These are phyloP conservation scores for Proliferodiscus dingleyae DNA, from an alignment of 2,329 filamentous ascomycete genomes.

Conservation along the genomic window DNA sequence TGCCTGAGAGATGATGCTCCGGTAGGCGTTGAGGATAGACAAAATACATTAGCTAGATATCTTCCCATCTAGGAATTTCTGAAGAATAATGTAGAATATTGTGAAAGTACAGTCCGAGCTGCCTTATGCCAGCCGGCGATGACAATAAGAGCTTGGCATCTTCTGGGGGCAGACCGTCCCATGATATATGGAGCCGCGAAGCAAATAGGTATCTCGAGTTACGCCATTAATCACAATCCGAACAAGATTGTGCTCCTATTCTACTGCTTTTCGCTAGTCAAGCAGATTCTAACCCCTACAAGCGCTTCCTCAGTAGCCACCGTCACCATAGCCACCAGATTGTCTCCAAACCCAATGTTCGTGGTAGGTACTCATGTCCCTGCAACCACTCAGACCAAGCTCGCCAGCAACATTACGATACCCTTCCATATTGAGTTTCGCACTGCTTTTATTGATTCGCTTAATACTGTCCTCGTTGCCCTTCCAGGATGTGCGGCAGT, in stretches of 20 bases:
- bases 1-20: constrained; percentile 6
- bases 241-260: neutral
- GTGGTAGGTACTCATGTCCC: constrained; percentile 40
- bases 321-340: constrained; percentile 5
- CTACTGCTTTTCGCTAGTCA: neutral
- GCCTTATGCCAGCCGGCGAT: too few relatives aligned
- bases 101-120: too few relatives aligned
- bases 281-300: neutral
- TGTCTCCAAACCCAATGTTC: constrained; percentile 18
- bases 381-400: constrained; percentile 48
- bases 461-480: constrained; percentile 38
- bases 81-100: neutral
- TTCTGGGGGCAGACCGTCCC: neutral
- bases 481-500: constrained; percentile 55
- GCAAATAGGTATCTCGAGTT: neutral
- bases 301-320: neutral
- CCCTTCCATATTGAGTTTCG: constrained; percentile 43
- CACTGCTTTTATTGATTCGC: constrained; percentile 39
- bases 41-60: neutral
- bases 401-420: constrained; percentile 59
- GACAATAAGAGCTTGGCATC: too few relatives aligned
- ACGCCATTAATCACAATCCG: neutral
- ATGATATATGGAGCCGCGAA: neutral
- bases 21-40: neutral
- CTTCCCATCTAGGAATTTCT: neutral